Evolutionary conservation across 208 protist species (phyloP).

Genomic region (Crithidia brevicula): DNA sequence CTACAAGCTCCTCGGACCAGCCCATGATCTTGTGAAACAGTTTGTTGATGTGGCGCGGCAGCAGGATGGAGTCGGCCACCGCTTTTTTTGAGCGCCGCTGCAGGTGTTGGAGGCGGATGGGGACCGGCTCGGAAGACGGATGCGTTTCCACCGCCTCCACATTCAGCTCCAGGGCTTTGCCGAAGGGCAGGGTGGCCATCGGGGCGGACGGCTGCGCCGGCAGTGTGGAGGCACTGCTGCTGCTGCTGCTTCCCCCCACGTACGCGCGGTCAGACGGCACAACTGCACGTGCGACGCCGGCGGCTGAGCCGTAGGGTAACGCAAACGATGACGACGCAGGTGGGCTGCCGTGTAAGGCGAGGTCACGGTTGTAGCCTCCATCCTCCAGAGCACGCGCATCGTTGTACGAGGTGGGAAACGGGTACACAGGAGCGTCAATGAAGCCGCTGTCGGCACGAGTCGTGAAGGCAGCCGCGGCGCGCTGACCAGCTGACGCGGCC

Average conservation of each 20-base stretch:
- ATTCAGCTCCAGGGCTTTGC: constrained; percentile 74
- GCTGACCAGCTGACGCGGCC: constrained; percentile 12
- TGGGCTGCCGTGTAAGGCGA: too few relatives aligned
- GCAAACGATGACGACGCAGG: too few relatives aligned
- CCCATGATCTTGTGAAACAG: constrained; percentile 95
- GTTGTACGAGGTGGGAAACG: not conserved
- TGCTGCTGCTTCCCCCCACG: too few relatives aligned
- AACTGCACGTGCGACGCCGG: constrained; percentile 19
- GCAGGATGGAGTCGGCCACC: constrained; percentile 72
- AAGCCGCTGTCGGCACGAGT: not conserved
- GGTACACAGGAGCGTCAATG: not conserved
- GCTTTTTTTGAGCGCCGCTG: constrained; percentile 55
- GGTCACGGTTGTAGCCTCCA: too few relatives aligned
- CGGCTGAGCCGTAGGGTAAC: constrained; percentile 20
- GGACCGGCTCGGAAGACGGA: constrained; percentile 50
- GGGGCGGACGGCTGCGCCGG: constrained; percentile 12
- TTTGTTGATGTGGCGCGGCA: constrained; percentile 88
- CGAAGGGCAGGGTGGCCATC: constrained; percentile 67
- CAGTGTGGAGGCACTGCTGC: too few relatives aligned
- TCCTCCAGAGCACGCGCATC: not conserved
- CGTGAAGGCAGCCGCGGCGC: not conserved
- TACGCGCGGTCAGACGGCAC: constrained; percentile 12
- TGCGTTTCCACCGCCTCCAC: constrained; percentile 74
- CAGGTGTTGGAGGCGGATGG: constrained; percentile 76
- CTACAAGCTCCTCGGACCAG: constrained; percentile 86